phyloP scores from a whole-genome alignment of 176 grass and related monocot genomes.

The Oryza punctata region DNA sequence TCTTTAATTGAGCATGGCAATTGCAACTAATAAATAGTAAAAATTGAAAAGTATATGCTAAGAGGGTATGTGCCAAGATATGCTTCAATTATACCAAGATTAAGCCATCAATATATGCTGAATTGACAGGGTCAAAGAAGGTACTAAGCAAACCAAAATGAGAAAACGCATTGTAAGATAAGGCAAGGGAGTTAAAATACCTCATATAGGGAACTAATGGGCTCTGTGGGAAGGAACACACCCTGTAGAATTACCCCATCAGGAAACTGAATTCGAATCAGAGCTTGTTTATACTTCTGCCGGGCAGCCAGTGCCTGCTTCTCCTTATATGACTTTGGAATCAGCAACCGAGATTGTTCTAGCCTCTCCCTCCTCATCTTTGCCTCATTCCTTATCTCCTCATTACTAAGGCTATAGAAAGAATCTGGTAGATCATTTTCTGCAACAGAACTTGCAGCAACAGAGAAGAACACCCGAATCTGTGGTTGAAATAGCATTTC shows the following conservation, averaged over 20 bases:
- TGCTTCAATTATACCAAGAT: neutral
- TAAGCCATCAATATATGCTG: neutral
- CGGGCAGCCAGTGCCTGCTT: conserved; percentile 75
- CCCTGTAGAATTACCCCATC: conserved; percentile 89
- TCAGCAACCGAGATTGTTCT: conserved; percentile 72
- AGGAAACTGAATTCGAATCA: conserved; percentile 90
- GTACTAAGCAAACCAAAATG: neutral
- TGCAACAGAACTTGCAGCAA: conserved; percentile 57
- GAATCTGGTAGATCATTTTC: conserved; percentile 80
- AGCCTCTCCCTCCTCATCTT: conserved; percentile 78
- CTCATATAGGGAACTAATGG: conserved; percentile 75
- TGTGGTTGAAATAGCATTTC: conserved; percentile 37
- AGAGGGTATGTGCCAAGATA: neutral
- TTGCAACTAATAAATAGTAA: conserved; percentile 3
- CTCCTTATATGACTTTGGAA: conserved; percentile 92
- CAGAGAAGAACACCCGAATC: conserved; percentile 75
- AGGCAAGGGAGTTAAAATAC: conserved; percentile 45
- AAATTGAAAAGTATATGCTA: neutral
- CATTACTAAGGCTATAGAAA: conserved; percentile 63
- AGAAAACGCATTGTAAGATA: conserved; percentile 10
- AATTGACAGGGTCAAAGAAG: neutral
- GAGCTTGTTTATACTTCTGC: conserved; percentile 66
- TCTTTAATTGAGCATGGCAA: neutral
- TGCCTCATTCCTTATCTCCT: conserved; percentile 79
- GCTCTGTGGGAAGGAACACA: conserved; percentile 75